Conservation (phyloP, 768 basidiomycete genomes). For the Tephrocybe sp. region DNA sequence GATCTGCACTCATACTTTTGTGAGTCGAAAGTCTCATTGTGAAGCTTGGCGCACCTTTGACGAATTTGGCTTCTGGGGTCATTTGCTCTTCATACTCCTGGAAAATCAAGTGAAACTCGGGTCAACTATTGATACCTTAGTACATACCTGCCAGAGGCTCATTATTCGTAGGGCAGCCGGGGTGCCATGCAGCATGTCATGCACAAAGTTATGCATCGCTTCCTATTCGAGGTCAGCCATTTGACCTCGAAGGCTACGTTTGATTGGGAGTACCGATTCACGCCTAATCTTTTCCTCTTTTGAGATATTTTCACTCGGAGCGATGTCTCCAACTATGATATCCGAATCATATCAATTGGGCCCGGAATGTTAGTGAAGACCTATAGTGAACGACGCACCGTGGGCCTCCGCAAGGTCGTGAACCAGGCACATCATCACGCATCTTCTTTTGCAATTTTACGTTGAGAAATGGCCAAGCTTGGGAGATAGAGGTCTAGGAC, state of each 20-base stretch:
- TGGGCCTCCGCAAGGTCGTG: conserved; percentile 97
- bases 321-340: conserved; percentile 82
- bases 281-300: conserved; percentile 76
- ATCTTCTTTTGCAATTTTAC: no score
- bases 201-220: conserved; percentile 87
- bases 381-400: conserved; percentile 41
- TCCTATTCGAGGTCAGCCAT: conserved; percentile 41
- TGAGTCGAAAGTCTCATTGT: neutral
- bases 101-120: neutral
- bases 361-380: neutral
- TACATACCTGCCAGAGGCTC: conserved; percentile 68
- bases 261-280: conserved; percentile 49
- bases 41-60: conserved; percentile 60
- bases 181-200: conserved; percentile 83
- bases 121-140: neutral
- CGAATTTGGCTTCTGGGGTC: conserved; percentile 77
- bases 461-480: no score
- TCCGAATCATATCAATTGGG: no score
- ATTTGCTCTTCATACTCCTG: conserved; percentile 83
- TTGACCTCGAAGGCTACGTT: neutral
- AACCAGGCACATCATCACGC: conserved; percentile 86
- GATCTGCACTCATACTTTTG: conserved; percentile 46
- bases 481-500: no score
- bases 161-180: conserved; percentile 67
- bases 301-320: conserved; percentile 83